phyloP scores from a whole-genome alignment of 805 yeast species.

The Debaryomyces prosopidis region DNA sequence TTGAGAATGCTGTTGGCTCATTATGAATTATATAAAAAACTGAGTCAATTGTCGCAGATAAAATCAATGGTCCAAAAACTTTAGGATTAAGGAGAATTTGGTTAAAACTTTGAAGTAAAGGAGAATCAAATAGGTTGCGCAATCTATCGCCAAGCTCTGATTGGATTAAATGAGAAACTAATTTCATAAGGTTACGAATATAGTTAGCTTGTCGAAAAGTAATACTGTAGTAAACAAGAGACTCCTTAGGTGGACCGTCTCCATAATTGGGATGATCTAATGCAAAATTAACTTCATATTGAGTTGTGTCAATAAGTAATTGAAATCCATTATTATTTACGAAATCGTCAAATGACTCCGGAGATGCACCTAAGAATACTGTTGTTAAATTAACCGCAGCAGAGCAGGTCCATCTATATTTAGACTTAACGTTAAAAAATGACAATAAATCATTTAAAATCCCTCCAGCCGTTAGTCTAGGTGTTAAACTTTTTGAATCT shows the following conservation, averaged over 20 bases:
- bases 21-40: constrained; percentile 75
- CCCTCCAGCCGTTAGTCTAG: constrained; percentile 73
- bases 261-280: constrained; percentile 56
- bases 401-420: constrained; percentile 56
- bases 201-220: constrained; percentile 59
- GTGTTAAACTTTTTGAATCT: constrained; percentile 53
- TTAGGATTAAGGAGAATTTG: constrained; percentile 55
- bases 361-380: constrained; percentile 39
- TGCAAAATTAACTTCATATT: constrained; percentile 65
- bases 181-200: constrained; percentile 52
- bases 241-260: constrained; percentile 56
- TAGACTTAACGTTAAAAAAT: constrained; percentile 54
- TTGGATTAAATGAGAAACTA: constrained; percentile 62
- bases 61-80: constrained; percentile 65
- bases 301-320: constrained; percentile 57
- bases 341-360: constrained; percentile 61
- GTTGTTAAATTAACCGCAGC: constrained; percentile 64
- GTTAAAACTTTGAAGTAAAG: constrained; percentile 63
- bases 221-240: constrained; percentile 51
- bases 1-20: constrained; percentile 84
- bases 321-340: constrained; percentile 67
- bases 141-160: constrained; percentile 83
- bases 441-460: constrained; percentile 64
- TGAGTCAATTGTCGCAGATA: constrained; percentile 61
- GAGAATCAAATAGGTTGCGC: constrained; percentile 83